Base-by-base conservation (phyloP, 164 flowering plant genomes). In the Aristolochia fimbriata region DNA sequence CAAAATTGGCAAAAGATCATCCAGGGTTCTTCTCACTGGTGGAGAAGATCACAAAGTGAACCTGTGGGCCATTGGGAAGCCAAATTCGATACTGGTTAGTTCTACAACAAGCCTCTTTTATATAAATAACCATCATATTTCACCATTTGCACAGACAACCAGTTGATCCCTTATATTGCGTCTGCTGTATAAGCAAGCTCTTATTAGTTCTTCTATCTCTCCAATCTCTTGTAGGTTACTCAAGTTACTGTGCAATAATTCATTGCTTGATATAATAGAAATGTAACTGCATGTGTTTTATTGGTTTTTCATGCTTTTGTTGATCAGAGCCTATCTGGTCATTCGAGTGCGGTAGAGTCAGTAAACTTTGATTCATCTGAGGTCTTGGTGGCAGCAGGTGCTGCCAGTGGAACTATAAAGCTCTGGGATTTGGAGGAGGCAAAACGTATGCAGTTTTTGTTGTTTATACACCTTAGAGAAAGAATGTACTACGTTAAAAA, bases 31-130 rank as follows among this genome's bases (percentile, higher is more conserved):
- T 25, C 95, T 88, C 48, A 90, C 97, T 3, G 99, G 99, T 49
- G 99, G 99, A 57, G 99, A 90, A 77, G 99, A 93, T 79, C 91
- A 86, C 77, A 93, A 88, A 68, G 99, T 93, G 61, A 93, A 90
- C 63, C 82, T 93, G 41, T 93, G 99, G 97, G 90, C 99, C 16
- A 93, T 93, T 60, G 99, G 99, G 60, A 93, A 90, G 61, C 97
- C 97, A 46, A 93, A 86, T 62, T 83, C 97, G 62, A 82, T 90
- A 58, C 69, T 85, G 90, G 98, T 93, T 21, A 51, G 59, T 57
- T 49, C 57, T 24, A 15, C 13, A 8, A 21, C 12, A 24, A 49
- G 25, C 46, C 15, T 15, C 52, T 17, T 45, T 25, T 14, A 51
- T 59, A 0, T 51, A n/a, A 12, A 15, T 11, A 45, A 7, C 43